These are phyloP conservation scores for Omphalotus guepiniiformis DNA, from an alignment of 768 basidiomycete genomes.

Conservation along the genomic window DNA sequence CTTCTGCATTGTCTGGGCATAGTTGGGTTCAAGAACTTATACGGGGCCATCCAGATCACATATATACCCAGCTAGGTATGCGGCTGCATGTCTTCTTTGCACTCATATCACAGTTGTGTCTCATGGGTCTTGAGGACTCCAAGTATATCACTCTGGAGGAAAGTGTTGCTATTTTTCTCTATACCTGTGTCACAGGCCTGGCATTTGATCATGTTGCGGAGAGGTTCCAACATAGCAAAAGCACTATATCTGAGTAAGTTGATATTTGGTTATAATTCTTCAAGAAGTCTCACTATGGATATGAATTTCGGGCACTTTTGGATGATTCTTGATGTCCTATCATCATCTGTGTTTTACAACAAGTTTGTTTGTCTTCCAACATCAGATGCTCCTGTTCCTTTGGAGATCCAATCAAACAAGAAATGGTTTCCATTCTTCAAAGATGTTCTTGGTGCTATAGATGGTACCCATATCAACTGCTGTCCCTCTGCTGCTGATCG, in stretches of 20 bases:
- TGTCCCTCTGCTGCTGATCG: constrained; percentile 12
- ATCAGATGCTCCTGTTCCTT: not conserved
- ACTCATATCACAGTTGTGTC: constrained; percentile 11
- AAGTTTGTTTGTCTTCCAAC: constrained; percentile 6
- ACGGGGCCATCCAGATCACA: constrained; percentile 20
- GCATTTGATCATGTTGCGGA: constrained; percentile 18
- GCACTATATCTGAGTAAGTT: constrained; percentile 16
- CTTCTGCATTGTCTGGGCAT: constrained; percentile 18
- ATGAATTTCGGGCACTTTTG: constrained; percentile 1
- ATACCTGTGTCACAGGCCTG: constrained; percentile 16
- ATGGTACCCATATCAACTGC: constrained; percentile 21
- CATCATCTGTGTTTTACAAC: constrained; percentile 5
- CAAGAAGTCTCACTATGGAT: no score
- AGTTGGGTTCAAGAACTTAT: constrained; percentile 20
- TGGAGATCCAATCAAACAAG: constrained; percentile 13
- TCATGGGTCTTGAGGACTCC: constrained; percentile 5
- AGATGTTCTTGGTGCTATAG: constrained; percentile 19
- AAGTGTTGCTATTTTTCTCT: constrained; percentile 17
- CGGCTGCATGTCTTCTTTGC: constrained; percentile 16
- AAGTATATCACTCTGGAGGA: constrained; percentile 14
- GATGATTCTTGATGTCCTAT: not conserved
- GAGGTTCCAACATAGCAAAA: constrained; percentile 19
- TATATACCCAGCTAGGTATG: constrained; percentile 18
- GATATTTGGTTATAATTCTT: no score
- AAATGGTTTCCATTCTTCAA: constrained; percentile 23